These are phyloP conservation scores for Colletotrichum salicis DNA, from an alignment of 2,329 filamentous ascomycete species.

Conservation along the genomic window DNA sequence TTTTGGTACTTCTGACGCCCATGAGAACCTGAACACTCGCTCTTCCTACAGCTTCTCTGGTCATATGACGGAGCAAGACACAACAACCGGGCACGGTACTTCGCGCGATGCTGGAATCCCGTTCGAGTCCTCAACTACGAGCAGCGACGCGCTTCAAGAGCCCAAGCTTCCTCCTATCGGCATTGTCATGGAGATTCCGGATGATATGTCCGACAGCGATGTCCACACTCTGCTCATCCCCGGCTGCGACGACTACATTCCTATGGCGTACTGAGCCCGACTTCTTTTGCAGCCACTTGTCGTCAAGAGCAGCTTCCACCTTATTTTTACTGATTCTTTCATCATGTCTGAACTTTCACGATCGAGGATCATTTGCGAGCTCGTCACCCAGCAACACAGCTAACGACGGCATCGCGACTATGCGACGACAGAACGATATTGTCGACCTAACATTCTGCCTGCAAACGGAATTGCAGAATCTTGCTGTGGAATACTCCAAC, in stretches of 20 bases:
- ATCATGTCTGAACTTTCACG: slow-evolving; percentile 15
- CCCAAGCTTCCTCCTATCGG: slow-evolving; percentile 8
- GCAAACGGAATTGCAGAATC: slow-evolving; percentile 24
- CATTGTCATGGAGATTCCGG: slow-evolving; percentile 31
- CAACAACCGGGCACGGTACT: not conserved
- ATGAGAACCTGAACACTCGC: not conserved
- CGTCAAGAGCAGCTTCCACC: not conserved
- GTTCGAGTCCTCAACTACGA: slow-evolving; percentile 5
- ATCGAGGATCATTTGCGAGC: not conserved
- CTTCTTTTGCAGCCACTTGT: not conserved
- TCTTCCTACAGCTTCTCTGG: not conserved
- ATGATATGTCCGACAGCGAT: slow-evolving; percentile 28
- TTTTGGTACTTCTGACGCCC: not conserved
- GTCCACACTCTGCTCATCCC: slow-evolving; percentile 32
- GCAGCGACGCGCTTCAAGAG: not conserved
- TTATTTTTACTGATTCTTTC: not conserved
- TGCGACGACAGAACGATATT: slow-evolving; percentile 18
- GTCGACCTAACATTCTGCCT: slow-evolving; percentile 31
- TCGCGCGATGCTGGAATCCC: not conserved
- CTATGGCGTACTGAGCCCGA: not conserved
- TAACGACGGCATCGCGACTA: not conserved
- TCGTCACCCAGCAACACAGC: not conserved
- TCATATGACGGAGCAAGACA: not conserved
- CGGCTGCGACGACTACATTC: slow-evolving; percentile 31
- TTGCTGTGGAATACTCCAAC: slow-evolving; percentile 20